These are phyloP conservation scores for Monilinia fructigena DNA, from an alignment of 2,329 filamentous ascomycete species.

Conservation along the genomic window DNA sequence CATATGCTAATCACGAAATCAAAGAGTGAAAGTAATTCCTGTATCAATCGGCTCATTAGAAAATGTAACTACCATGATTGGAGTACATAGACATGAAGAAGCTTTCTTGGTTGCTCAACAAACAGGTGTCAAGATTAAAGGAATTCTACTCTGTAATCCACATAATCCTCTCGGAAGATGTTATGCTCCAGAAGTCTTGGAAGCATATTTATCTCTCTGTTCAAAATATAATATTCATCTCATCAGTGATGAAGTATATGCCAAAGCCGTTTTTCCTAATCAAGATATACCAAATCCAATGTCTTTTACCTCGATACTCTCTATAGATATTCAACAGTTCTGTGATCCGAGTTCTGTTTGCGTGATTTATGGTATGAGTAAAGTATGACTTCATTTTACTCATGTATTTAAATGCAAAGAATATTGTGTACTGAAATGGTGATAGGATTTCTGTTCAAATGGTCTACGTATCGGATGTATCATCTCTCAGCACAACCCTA, in stretches of 20 bases:
- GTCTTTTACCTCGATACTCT: conserved; percentile 50
- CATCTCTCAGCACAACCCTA: conserved; percentile 26
- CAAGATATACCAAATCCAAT: conserved; percentile 37
- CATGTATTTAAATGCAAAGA: neutral
- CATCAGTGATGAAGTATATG: conserved; percentile 51
- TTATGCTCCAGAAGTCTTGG: conserved; percentile 32
- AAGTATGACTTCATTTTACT: conserved; percentile 13
- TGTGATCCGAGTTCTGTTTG: conserved; percentile 49
- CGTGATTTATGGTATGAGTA: conserved; percentile 39
- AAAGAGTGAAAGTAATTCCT: conserved; percentile 9
- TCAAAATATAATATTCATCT: conserved; percentile 46
- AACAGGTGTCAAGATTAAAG: conserved; percentile 37
- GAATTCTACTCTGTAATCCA: conserved; percentile 43
- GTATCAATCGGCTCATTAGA: conserved; percentile 24
- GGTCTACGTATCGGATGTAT: conserved; percentile 45
- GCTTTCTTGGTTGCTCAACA: conserved; percentile 40
- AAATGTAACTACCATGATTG: conserved; percentile 42
- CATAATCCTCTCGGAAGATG: conserved; percentile 38
- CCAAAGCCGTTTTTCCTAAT: conserved; percentile 45
- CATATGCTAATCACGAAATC: neutral
- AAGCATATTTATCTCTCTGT: conserved; percentile 43
- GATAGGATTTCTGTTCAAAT: conserved; percentile 46
- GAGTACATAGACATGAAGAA: conserved; percentile 42
- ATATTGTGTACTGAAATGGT: neutral
- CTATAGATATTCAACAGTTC: conserved; percentile 45